Evolutionary conservation across 2,329 filamentous ascomycete genomes (phyloP), one percentile per base, ranked within the genome.

Genomic region (Westerdykella ornata): DNA sequence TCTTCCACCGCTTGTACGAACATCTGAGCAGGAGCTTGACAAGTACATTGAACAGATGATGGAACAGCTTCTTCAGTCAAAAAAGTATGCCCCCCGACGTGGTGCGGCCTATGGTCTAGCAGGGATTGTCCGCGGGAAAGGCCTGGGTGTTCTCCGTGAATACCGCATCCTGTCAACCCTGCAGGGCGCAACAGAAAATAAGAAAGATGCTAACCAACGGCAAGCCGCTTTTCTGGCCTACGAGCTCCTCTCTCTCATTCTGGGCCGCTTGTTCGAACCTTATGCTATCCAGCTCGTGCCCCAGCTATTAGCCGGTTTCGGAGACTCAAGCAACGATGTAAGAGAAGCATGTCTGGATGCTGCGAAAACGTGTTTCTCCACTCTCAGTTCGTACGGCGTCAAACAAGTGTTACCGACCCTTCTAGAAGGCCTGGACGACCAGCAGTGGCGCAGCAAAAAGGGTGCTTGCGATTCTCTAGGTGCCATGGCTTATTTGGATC

Each of bases 381-480:
- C 82, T 53, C 71, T 98, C 42, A 97, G 88, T 68, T 97, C 92
- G 0, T 98, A 86, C 56, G 92, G 92, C 65, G 94, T 98, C 44
- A 94, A 95, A 69, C 78, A 92, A 60, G 89, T 98, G 49, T 73
- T 98, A 50, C 92, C 92, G 3, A 95, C 86, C 11, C 77, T 98
- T 6, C 77, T 98, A 2, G 82, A 92, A 50, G 92, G 94, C 43
- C 78, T 98, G 8, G 89, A 97, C 49, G 92, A 98, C 50, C 81
- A 86, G 39, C 90, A 97, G 65, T 98, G 92, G 92, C 84, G 92
- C 59, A 97, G 88, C 70, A 97, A 98, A 69, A 95, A 94, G 71
- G 92, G 94, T 54, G 92, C 92, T 40, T 98, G 92, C 61, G 92
- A 98, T 62, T 82, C 95, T 18, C 77, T 98, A 12, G 92, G 92